These are phyloP conservation scores for Miscanthus lutarioriparius DNA, from an alignment of 176 grass and related monocot species.

Conservation along the genomic window DNA sequence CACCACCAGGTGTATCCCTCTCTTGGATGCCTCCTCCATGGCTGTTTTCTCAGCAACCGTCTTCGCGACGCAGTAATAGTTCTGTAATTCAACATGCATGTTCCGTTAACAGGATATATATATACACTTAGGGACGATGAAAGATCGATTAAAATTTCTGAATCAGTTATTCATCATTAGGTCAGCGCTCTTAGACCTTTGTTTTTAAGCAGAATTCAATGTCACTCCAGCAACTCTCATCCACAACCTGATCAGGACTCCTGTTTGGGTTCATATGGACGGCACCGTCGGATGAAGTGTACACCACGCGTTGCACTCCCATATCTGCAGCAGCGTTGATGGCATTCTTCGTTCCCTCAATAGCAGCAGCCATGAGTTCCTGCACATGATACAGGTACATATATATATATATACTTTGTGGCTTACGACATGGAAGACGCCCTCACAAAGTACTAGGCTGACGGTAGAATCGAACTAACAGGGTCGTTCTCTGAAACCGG, in stretches of 20 bases:
- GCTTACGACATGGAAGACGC: too few relatives aligned
- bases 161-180: background rate
- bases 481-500: conserved; percentile 23
- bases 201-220: conserved; percentile 8
- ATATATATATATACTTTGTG: too few relatives aligned
- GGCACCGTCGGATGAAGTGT: conserved; percentile 30
- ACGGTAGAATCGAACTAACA: background rate
- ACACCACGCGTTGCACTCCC: conserved; percentile 21
- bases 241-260: conserved; percentile 21
- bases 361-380: background rate
- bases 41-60: conserved; percentile 7
- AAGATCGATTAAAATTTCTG: background rate
- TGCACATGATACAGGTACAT: background rate
- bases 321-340: conserved; percentile 20
- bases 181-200: background rate
- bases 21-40: conserved; percentile 1
- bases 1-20: conserved; percentile 4
- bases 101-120: background rate
- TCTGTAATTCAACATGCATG: background rate
- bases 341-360: conserved; percentile 10
- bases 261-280: conserved; percentile 29
- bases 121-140: too few relatives aligned
- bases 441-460: too few relatives aligned
- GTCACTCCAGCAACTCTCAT: conserved; percentile 43
- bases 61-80: conserved; percentile 23